These are phyloP conservation scores for Euclidium syriacum DNA, from an alignment of 345 rosid genomes.

Conservation along the genomic window DNA sequence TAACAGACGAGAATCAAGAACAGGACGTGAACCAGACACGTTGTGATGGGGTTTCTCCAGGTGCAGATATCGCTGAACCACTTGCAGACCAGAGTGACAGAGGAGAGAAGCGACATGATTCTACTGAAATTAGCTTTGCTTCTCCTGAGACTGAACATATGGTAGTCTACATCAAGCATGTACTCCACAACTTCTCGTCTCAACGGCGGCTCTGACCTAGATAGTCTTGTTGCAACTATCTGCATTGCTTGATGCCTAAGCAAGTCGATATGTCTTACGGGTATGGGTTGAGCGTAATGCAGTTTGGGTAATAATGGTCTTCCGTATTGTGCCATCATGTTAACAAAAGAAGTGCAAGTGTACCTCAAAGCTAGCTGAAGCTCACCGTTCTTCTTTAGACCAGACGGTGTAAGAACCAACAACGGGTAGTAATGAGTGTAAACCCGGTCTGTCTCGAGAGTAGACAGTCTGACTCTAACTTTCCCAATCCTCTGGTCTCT, in stretches of 20 bases:
- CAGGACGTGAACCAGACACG: slow-evolving; percentile 65
- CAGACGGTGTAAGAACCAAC: slow-evolving; percentile 62
- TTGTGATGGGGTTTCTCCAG: slow-evolving; percentile 89
- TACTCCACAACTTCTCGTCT: slow-evolving; percentile 83
- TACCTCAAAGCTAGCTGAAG: slow-evolving; percentile 86
- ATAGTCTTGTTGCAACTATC: slow-evolving; percentile 73
- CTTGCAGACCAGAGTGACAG: slow-evolving; percentile 55
- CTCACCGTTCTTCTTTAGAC: slow-evolving; percentile 86
- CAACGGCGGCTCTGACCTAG: slow-evolving; percentile 87
- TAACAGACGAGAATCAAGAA: slow-evolving; percentile 83
- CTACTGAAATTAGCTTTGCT: slow-evolving; percentile 91
- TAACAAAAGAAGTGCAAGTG: slow-evolving; percentile 74
- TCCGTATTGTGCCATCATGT: slow-evolving; percentile 87
- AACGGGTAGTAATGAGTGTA: slow-evolving; percentile 91
- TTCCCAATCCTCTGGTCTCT: slow-evolving; percentile 84
- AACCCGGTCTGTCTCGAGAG: slow-evolving; percentile 77
- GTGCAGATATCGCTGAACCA: slow-evolving; percentile 79
- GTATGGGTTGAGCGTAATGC: slow-evolving; percentile 83
- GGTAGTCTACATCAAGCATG: slow-evolving; percentile 90
- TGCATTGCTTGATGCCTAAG: slow-evolving; percentile 86
- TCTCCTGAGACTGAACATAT: slow-evolving; percentile 89
- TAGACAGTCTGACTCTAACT: slow-evolving; percentile 84
- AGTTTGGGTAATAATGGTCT: slow-evolving; percentile 91
- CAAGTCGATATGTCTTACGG: slow-evolving; percentile 62
- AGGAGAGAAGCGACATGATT: slow-evolving; percentile 69